Base-by-base conservation (phyloP, 768 basidiomycete species). In the Hericium rajendrae region DNA sequence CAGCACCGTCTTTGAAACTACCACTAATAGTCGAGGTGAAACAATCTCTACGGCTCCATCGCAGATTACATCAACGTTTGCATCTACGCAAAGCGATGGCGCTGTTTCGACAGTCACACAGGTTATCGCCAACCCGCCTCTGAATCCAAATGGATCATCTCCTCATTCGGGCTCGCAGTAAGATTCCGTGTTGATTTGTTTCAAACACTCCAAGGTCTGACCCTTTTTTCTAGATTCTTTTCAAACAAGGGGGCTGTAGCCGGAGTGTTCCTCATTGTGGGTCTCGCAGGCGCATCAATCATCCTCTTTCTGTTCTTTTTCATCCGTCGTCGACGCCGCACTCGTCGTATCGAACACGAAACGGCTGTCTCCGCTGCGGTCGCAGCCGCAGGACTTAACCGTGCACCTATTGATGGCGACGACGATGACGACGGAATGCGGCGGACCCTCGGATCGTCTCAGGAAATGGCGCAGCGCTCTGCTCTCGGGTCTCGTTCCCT, bases 261-360 rank as follows among this genome's bases (percentile, higher is more conserved):
- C 1, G 95, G 90, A 48, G 89, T 93, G 8, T 98, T 97, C 65
- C 82, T 91, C 40, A 83, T 93, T 15, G 89, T 94, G 16, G 94
- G 93, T 28, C 76, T 98, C 18, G 85, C 90, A 3, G 83, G 73
- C 28, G 84, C 80, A 20, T 82, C 78, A 51, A 90, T 82, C 55
- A 65, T 83, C 41, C 74, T 90, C 51, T 89, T 82, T 78, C 74
- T 86, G 56, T 70, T 88, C 62, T 88, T 90, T 67, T 85, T 81
- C 53, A 67, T 88, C 55, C 82, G 83, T 24, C 79, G 86, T 51
- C 80, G 84, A 59, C 78, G 84, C 49, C 76, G 83, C 37, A 81
- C 77, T 43, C 76, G 71, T 38, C 73, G 76, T 51, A 68, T 85
- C n/a, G 87, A 88, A 59, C 82, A 84, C 58, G 86, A 90, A 58